phyloP scores from a whole-genome alignment of 148 eudicot species.

The Selenicereus undatus region DNA sequence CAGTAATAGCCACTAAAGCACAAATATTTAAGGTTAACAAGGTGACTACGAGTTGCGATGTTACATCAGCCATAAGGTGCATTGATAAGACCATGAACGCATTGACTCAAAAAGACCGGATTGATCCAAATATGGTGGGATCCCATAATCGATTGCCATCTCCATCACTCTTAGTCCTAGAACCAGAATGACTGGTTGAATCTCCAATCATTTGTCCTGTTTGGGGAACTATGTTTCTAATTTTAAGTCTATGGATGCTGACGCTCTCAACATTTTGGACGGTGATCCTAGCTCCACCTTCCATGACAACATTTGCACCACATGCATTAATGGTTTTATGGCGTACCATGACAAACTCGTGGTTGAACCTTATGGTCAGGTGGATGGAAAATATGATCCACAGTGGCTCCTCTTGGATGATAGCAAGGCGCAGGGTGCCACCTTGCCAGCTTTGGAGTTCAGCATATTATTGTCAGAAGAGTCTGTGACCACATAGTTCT shows the following conservation, averaged over 20 bases:
- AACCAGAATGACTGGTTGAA: slow-evolving; percentile 42
- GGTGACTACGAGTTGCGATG: too few species aligned
- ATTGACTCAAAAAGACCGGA: slow-evolving; percentile 43
- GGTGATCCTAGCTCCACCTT: slow-evolving; percentile 52
- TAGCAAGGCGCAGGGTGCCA: slow-evolving; percentile 60
- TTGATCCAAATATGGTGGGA: slow-evolving; percentile 62
- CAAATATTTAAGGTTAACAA: too few species aligned
- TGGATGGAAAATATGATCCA: slow-evolving; percentile 56
- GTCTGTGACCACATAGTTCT: slow-evolving; percentile 46
- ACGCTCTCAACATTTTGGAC: slow-evolving; percentile 50
- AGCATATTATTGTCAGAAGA: slow-evolving; percentile 48
- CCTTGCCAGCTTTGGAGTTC: slow-evolving; percentile 62
- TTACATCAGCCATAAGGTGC: slow-evolving; percentile 38
- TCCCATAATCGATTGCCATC: slow-evolving; percentile 51
- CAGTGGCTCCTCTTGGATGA: slow-evolving; percentile 50
- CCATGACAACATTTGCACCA: slow-evolving; percentile 50
- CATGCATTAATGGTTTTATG: slow-evolving; percentile 64
- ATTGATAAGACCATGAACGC: slow-evolving; percentile 53
- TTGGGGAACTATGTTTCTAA: slow-evolving; percentile 46
- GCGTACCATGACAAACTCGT: slow-evolving; percentile 59
- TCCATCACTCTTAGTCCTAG: slow-evolving; percentile 55
- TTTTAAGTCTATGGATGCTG: slow-evolving; percentile 55
- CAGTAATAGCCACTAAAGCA: too few species aligned
- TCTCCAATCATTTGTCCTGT: slow-evolving; percentile 47
- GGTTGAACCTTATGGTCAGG: slow-evolving; percentile 52